A percentile compares a stretch with the other conserved stretches of the same genome.
These are phyloP conservation scores for Cutaneotrichosporon mucoides DNA, from an alignment of 1,284 basidiomycete genomes.

Conservation along the genomic window DNA sequence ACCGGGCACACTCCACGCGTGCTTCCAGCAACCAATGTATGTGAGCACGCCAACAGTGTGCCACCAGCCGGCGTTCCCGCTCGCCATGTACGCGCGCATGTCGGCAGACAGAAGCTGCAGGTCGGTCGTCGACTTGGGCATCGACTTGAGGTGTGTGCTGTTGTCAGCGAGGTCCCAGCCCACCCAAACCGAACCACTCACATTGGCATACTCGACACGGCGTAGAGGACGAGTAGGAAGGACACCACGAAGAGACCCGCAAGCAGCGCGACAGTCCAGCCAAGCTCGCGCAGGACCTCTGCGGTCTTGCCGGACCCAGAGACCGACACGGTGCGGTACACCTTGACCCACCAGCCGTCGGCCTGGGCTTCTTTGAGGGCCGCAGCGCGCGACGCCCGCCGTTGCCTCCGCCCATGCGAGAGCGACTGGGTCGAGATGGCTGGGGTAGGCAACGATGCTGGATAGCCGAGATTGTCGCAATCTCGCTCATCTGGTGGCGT, in stretches of 20 bases:
- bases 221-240: conserved; percentile 37
- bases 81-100: conserved; percentile 47
- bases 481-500: conserved; percentile 29
- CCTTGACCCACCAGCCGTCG: conserved; percentile 23
- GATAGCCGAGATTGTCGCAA: conserved; percentile 8
- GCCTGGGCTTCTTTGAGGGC: conserved; percentile 7
- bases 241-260: conserved; percentile 43
- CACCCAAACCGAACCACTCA: conserved; percentile 24
- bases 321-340: conserved; percentile 14
- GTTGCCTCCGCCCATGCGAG: conserved; percentile 19
- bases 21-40: conserved; percentile 84
- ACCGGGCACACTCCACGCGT: conserved; percentile 89
- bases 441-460: conserved; percentile 42
- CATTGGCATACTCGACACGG: conserved; percentile 47
- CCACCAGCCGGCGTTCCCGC: conserved; percentile 42
- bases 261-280: conserved; percentile 46
- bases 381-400: conserved; percentile 11
- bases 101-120: conserved; percentile 48
- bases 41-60: conserved; percentile 67
- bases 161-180: background rate
- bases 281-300: conserved; percentile 42
- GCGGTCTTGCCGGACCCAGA: conserved; percentile 40
- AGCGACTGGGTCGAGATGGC: conserved; percentile 43
- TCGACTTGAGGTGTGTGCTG: conserved; percentile 43
- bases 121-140: conserved; percentile 49